Evolutionary conservation across 148 eudicot species (phyloP).

Genomic region (Fagopyrum esculentum): DNA sequence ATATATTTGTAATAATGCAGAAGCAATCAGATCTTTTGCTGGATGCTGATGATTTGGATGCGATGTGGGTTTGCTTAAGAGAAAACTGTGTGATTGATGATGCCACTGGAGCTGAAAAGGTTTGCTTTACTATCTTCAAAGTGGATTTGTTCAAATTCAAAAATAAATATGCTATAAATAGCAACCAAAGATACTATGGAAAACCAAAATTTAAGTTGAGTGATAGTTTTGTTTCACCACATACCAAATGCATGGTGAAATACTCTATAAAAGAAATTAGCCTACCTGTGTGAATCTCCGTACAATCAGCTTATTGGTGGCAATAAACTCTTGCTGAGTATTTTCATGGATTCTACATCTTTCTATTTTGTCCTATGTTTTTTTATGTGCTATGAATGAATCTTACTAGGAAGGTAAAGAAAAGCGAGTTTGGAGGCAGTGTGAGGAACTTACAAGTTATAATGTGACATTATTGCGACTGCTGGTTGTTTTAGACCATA

Average conservation of each 20-base stretch:
- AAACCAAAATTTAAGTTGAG: background rate
- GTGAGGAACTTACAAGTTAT: background rate
- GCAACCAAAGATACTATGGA: background rate
- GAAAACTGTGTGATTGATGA: conserved; percentile 99
- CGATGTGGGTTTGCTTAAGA: conserved; percentile 99
- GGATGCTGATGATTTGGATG: conserved; percentile 97
- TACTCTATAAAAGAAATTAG: background rate
- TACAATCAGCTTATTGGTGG: no score
- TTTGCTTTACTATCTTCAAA: conserved; percentile 12
- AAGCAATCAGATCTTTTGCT: conserved; percentile 97
- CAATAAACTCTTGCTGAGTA: no score
- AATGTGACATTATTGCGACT: background rate
- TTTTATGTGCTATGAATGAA: background rate
- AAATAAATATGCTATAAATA: background rate
- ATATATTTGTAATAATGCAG: conserved; percentile 29
- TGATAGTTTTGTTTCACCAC: background rate
- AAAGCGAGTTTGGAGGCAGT: background rate
- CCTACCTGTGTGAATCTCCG: background rate
- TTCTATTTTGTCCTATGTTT: background rate
- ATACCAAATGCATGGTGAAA: background rate
- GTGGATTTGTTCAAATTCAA: background rate
- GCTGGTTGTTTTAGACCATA: background rate
- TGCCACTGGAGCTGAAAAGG: conserved; percentile 99
- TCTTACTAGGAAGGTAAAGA: background rate
- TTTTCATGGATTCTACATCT: no score